phyloP scores from a whole-genome alignment of 805 yeast species.

The Saccharomycopsis oosterbeekiorum region DNA sequence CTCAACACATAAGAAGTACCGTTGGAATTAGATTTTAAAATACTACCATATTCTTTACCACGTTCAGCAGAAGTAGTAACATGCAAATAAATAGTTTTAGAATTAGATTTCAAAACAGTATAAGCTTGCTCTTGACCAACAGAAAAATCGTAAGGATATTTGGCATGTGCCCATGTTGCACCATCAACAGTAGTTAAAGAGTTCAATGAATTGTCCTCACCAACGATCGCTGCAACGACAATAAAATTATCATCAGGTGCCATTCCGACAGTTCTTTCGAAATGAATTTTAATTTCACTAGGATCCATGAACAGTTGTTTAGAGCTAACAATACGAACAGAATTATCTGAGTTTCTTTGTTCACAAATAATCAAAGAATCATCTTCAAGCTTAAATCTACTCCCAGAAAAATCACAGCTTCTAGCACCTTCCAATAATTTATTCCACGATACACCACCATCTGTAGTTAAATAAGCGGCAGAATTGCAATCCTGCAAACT shows the following conservation, averaged over 20 bases:
- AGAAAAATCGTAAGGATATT: slow-evolving; percentile 56
- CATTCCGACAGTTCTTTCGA: slow-evolving; percentile 59
- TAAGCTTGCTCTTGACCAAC: slow-evolving; percentile 59
- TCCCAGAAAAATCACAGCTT: slow-evolving; percentile 60
- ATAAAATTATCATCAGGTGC: slow-evolving; percentile 63
- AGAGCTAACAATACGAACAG: slow-evolving; percentile 8
- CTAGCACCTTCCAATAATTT: slow-evolving; percentile 42
- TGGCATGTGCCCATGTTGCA: slow-evolving; percentile 59
- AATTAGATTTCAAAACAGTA: slow-evolving; percentile 66
- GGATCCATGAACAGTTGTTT: slow-evolving; percentile 4
- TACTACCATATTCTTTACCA: slow-evolving; percentile 59
- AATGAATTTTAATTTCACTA: slow-evolving; percentile 29
- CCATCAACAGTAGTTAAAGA: slow-evolving; percentile 81
- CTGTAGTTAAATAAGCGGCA: slow-evolving; percentile 50
- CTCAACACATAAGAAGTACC: slow-evolving; percentile 79
- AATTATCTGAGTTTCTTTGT: slow-evolving; percentile 24
- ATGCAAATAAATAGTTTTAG: slow-evolving; percentile 71
- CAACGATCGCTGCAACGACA: slow-evolving; percentile 55
- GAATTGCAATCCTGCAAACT: slow-evolving; percentile 41
- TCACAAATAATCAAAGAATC: slow-evolving; percentile 51
- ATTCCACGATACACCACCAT: slow-evolving; percentile 58
- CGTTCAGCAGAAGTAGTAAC: slow-evolving; percentile 51
- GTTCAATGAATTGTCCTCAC: slow-evolving; percentile 38
- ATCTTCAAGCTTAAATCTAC: slow-evolving; percentile 28
- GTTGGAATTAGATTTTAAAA: slow-evolving; percentile 81